Evolutionary conservation across 2,329 filamentous ascomycete genomes (phyloP), one percentile per base, ranked within the genome.

Genomic region (Fusarium burgessii): DNA sequence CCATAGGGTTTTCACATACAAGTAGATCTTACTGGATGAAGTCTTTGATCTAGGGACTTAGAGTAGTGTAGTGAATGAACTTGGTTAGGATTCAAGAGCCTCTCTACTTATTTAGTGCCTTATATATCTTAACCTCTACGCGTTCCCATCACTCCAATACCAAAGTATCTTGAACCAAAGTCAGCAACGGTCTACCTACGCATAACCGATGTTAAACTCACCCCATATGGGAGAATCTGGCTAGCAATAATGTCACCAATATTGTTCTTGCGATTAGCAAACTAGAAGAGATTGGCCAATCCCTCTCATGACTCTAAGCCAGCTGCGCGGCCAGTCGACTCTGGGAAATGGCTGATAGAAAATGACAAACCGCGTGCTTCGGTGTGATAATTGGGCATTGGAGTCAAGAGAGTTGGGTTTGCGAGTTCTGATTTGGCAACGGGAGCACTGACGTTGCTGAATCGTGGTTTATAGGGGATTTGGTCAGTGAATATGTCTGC

Each of bases 121-220:
- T 35, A 6, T 50, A 50, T 50, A 35, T 18, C 5, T 25, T 20
- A 1, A 6, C 18, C 15, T 50, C 15, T 4, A 50, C 29, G 6
- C 29, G 29, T 35, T 23, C 46, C 15, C 15, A 50, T 20, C 47
- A 50, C 11, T 50, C 47, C 1, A 50, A 12, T 0, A 35, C 47
- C 6, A 17, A 10, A 0, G 32, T 15, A 13, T 50, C 47, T 50
- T 11, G 4, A 10, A 4, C 15, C 11, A 4, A 38, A 50, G 47
- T 50, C 4, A 50, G 47, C 15, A 35, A 50, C 15, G 13, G n/a
- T 2, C 46, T 2, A 3, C 5, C 18, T 2, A 2, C 8, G 2
- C 17, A 17, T 3, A 10, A 0, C 14, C 10, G 7, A 29, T 29
- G 0, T 2, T 4, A 10, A 20, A 18, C 29, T 14, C 14, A 25